Percentiles rank a stretch among this genome's conserved stretches.
phyloP scores from a whole-genome alignment of 2,329 filamentous ascomycete genomes.

The Colletotrichum kahawae region DNA sequence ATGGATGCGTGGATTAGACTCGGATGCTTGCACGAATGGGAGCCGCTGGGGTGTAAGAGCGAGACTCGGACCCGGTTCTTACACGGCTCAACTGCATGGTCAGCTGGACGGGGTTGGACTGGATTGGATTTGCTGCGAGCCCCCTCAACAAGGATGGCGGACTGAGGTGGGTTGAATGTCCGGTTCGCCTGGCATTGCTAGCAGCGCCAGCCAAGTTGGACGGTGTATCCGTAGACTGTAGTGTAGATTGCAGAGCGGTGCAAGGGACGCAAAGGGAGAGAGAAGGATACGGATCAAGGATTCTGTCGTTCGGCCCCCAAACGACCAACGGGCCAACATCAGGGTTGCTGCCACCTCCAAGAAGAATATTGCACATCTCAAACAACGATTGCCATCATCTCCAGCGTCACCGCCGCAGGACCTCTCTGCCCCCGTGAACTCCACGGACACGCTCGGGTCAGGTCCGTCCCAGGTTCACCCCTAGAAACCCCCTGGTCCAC shows the following conservation, averaged over 20 bases:
- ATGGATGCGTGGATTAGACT: not conserved
- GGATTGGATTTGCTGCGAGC: not conserved
- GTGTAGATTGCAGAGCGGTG: not conserved
- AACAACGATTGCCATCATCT: not conserved
- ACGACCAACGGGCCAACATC: not conserved
- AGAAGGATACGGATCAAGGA: not conserved
- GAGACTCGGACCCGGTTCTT: not conserved
- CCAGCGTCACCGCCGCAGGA: not conserved
- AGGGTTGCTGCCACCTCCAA: not conserved
- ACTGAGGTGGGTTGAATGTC: not conserved
- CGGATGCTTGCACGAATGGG: not conserved
- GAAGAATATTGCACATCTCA: not conserved
- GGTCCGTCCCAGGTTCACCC: constrained; percentile 10
- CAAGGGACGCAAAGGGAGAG: not conserved
- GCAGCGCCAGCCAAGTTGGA: not conserved
- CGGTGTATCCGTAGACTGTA: not conserved
- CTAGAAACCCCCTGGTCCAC: not conserved
- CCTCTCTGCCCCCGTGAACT: not conserved
- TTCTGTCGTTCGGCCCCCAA: not conserved
- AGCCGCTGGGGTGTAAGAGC: not conserved
- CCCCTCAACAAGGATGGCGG: not conserved
- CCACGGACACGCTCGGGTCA: not conserved
- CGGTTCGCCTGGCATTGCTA: not conserved
- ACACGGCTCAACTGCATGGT: not conserved
- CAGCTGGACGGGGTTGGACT: not conserved